Evolutionary conservation across 2,329 filamentous ascomycete species (phyloP), one percentile per base, ranked within the genome.

Genomic region (Cytospora paraplurivora): DNA sequence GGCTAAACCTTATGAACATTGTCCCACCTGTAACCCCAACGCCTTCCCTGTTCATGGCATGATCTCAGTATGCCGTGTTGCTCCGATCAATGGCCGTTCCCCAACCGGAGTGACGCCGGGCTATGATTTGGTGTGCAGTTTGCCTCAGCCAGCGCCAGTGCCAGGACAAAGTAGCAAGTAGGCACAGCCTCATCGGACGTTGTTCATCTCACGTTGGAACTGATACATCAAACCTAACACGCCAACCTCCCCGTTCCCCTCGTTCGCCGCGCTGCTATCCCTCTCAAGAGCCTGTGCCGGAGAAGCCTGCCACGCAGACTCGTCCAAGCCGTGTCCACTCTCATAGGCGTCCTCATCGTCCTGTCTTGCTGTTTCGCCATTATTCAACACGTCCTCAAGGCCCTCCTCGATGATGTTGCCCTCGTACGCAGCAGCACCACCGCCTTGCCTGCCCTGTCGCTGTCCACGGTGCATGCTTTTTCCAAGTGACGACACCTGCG

Each of bases 321-420:
- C 85, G 62, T 78, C 89, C 70, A 84, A 80, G 1, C 75, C 78
- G 0, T 77, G 80, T 1, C 78, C 79, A 27, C 77, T 79, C 51
- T 82, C 81, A 71, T 85, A 85, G 67, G 85, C 69, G 35, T 86
- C 85, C 2, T 84, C 86, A 13, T 90, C 77, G 59, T 87, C 86
- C 62, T 84, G 86, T 56, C 85, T 85, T 67, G 74, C 77, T 52
- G 72, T 74, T 59, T 75, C 72, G 59, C 69, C 69, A 11, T 76
- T 54, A 70, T 77, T 72, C 3, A 71, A 73, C 1, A 77, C 78
- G 52, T 81, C 80, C 69, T 87, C 84, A 7, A 76, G 71, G 0
- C 81, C 75, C 68, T 89, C 84, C 67, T 87, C 85, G 8, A 83
- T 83, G 69, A 82, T 85, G 68, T 77, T 85, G 38, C 73, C 78